phyloP scores from a whole-genome alignment of 805 yeast species.

The Cyberlindnera mycetangii region DNA sequence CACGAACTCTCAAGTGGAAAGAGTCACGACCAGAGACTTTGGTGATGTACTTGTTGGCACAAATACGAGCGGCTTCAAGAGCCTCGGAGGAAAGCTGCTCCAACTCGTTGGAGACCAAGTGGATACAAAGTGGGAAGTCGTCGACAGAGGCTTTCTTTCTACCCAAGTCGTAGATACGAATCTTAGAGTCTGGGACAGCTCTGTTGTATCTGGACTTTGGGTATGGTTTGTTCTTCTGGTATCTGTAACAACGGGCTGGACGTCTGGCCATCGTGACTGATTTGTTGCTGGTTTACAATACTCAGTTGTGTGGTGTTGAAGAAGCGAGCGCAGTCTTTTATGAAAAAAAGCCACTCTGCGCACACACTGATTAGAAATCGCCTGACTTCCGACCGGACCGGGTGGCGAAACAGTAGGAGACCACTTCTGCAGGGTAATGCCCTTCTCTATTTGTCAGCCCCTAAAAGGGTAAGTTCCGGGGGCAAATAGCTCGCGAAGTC shows the following conservation, averaged over 20 bases:
- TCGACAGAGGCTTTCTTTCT: conserved; percentile 99
- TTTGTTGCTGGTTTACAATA: conserved; percentile 8
- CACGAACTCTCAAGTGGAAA: conserved; percentile 99
- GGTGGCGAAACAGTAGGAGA: neutral
- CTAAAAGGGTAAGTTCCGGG: conserved; percentile 8
- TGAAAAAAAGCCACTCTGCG: conserved; percentile 9
- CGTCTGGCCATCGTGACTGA: conserved; percentile 95
- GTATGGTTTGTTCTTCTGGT: conserved; percentile 99
- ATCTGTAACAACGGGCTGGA: conserved; percentile 99
- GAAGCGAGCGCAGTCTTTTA: conserved; percentile 2
- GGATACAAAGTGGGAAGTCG: conserved; percentile 97
- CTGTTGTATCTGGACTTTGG: conserved; percentile 99
- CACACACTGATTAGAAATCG: conserved; percentile 20
- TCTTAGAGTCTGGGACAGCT: conserved; percentile 99
- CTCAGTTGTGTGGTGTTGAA: neutral
- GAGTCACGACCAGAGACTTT: conserved; percentile 97
- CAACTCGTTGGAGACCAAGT: conserved; percentile 97
- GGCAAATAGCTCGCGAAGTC: neutral
- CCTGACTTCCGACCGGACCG: conserved; percentile 5
- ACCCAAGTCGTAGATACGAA: conserved; percentile 98
- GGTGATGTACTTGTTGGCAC: conserved; percentile 99
- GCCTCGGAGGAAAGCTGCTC: conserved; percentile 99
- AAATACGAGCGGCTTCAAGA: conserved; percentile 99
- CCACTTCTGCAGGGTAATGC: conserved; percentile 5
- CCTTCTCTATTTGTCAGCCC: neutral